Evolutionary conservation across 2,329 filamentous ascomycete species (phyloP).

Genomic region (Epichloe uncinata): DNA sequence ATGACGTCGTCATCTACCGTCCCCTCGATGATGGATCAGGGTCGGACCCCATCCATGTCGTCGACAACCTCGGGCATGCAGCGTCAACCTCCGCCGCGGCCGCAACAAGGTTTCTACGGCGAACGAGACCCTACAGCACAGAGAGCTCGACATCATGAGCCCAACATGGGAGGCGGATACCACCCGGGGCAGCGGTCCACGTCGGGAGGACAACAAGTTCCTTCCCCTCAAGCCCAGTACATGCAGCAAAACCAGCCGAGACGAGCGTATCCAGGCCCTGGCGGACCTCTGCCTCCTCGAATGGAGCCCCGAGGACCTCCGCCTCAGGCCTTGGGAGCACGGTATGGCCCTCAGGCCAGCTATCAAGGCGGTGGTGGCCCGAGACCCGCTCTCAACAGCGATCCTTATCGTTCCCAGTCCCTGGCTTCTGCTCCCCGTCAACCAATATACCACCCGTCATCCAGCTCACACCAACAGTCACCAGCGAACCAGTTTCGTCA

Average conservation of each 20-base stretch:
- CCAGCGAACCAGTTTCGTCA: constrained; percentile 69
- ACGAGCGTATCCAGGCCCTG: constrained; percentile 31
- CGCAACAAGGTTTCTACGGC: constrained; percentile 25
- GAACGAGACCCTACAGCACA: constrained; percentile 16
- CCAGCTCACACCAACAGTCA: constrained; percentile 47
- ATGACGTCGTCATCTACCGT: constrained; percentile 70
- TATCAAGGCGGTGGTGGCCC: constrained; percentile 50
- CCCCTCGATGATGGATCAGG: constrained; percentile 37
- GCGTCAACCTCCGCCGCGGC: constrained; percentile 48
- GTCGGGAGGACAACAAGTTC: constrained; percentile 31
- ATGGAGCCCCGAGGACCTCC: constrained; percentile 47
- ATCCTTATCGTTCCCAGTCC: constrained; percentile 85
- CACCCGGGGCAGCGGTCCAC: constrained; percentile 39
- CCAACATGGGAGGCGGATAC: constrained; percentile 36
- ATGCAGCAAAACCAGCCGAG: constrained; percentile 30
- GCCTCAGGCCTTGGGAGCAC: constrained; percentile 24
- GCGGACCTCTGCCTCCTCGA: constrained; percentile 43
- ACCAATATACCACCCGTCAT: constrained; percentile 53
- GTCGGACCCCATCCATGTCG: constrained; percentile 70
- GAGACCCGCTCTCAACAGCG: constrained; percentile 62
- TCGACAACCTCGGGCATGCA: constrained; percentile 42
- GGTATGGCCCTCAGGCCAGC: constrained; percentile 41
- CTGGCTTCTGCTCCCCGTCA: constrained; percentile 66
- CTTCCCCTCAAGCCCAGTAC: constrained; percentile 31
- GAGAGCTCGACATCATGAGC: constrained; percentile 19